These are phyloP conservation scores for Carex cristatella DNA, from an alignment of 176 grass and related monocot genomes.

Conservation along the genomic window DNA sequence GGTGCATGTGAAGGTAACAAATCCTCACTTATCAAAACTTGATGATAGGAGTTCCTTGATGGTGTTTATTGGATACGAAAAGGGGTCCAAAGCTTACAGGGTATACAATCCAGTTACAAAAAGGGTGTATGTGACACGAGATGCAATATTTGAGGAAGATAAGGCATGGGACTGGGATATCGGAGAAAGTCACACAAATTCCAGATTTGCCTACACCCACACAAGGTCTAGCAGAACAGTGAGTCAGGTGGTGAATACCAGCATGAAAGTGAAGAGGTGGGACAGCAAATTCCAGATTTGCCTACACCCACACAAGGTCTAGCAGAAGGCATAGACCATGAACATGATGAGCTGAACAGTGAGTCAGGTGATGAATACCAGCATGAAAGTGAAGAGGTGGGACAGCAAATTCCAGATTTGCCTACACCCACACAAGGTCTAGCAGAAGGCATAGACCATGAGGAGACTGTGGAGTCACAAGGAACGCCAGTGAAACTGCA, in stretches of 20 bases:
- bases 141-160: slow-evolving; percentile 14
- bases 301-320: too few relatives aligned
- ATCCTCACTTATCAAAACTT: background rate
- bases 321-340: background rate
- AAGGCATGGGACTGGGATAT: background rate
- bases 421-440: too few relatives aligned
- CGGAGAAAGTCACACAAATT: background rate
- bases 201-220: too few relatives aligned
- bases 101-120: background rate
- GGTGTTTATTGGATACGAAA: background rate
- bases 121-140: background rate
- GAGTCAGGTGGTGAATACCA: background rate
- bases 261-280: background rate
- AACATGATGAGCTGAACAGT: too few relatives aligned
- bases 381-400: background rate
- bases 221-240: too few relatives aligned
- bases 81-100: background rate
- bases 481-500: background rate
- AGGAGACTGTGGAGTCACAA: background rate
- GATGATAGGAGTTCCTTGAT: background rate
- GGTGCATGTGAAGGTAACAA: background rate
- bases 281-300: too few relatives aligned
- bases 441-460: background rate
- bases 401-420: background rate
- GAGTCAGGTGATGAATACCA: background rate